A percentile compares a stretch with the other conserved stretches of the same genome.
Evolutionary conservation across 306 rosid genomes (phyloP).

Genomic region (Cucurbita maxima): DNA sequence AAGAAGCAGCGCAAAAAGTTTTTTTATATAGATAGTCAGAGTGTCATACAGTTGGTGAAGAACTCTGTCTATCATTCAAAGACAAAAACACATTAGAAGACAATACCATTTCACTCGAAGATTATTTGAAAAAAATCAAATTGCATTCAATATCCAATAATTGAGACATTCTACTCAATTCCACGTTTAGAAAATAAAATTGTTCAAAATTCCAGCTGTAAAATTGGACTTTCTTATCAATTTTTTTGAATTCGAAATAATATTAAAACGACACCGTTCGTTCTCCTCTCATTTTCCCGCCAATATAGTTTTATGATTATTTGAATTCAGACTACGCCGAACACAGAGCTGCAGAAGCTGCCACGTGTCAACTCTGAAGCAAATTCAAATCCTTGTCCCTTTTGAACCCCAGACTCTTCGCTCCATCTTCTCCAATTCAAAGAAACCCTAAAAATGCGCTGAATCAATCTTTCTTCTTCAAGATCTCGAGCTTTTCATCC

Average conservation of each 20-base stretch:
- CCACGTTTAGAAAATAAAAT: neutral
- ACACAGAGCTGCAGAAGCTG: neutral
- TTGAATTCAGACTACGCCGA: slow-evolving; percentile 54
- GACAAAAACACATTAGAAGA: too few relatives aligned
- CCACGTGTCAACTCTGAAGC: slow-evolving; percentile 34
- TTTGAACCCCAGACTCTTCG: neutral
- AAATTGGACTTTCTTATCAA: neutral
- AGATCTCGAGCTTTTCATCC: neutral
- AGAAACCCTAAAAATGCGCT: neutral
- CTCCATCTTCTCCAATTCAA: neutral
- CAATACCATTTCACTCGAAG: too few relatives aligned
- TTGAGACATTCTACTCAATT: neutral
- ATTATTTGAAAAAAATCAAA: too few relatives aligned
- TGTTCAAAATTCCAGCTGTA: neutral
- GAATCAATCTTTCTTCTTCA: neutral
- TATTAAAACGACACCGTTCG: neutral
- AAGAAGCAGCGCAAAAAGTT: too few relatives aligned
- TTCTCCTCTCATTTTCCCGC: neutral
- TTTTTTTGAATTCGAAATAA: neutral
- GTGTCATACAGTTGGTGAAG: too few relatives aligned
- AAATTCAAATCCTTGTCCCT: neutral
- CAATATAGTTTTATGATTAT: slow-evolving; percentile 3
- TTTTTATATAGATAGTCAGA: too few relatives aligned
- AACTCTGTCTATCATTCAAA: too few relatives aligned
- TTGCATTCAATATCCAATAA: neutral